A percentile compares a stretch with the other conserved stretches of the same genome.
Conservation (phyloP, 805 yeast genomes). For the Saturnispora zaruensis region DNA sequence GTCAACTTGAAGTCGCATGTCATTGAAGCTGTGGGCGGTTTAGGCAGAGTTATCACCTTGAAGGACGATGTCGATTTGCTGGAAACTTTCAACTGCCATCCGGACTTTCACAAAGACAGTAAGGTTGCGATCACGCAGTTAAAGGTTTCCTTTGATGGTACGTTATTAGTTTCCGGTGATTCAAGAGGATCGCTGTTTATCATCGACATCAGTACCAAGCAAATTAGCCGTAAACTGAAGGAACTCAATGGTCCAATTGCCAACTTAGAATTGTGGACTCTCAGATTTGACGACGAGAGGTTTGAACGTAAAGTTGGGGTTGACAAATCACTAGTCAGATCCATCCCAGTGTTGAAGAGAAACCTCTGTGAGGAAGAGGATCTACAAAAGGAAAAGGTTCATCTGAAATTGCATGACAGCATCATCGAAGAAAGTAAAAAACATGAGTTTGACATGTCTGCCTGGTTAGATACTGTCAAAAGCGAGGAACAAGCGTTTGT, state of each 20-base stretch:
- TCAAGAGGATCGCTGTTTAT: constrained; percentile 55
- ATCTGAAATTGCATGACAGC: constrained; percentile 27
- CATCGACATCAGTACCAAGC: constrained; percentile 64
- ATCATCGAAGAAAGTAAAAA: constrained; percentile 11
- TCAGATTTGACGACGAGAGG: constrained; percentile 12
- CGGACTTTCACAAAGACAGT: constrained; percentile 19
- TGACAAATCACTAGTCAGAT: constrained; percentile 29
- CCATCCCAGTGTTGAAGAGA: constrained; percentile 61
- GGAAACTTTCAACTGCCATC: constrained; percentile 47
- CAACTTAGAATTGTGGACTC: constrained; percentile 18
- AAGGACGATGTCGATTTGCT: constrained; percentile 41
- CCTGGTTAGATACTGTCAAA: constrained; percentile 41
- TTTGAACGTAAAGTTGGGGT: constrained; percentile 21
- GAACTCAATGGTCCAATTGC: constrained; percentile 24
- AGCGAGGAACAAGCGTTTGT: constrained; percentile 46
- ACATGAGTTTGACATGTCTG: constrained; percentile 33
- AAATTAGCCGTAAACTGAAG: constrained; percentile 50
- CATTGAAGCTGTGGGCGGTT: constrained; percentile 56
- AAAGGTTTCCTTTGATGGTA: constrained; percentile 64
- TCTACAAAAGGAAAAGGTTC: constrained; percentile 36
- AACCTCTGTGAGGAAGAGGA: constrained; percentile 36
- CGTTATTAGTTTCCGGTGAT: constrained; percentile 66
- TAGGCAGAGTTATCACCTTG: constrained; percentile 41
- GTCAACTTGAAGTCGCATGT: constrained; percentile 29
- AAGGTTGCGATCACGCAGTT: constrained; percentile 41